Percentiles rank a stretch among this genome's conserved stretches.
These are phyloP conservation scores for Phragmites australis DNA, from an alignment of 176 grass and related monocot genomes.

Conservation along the genomic window DNA sequence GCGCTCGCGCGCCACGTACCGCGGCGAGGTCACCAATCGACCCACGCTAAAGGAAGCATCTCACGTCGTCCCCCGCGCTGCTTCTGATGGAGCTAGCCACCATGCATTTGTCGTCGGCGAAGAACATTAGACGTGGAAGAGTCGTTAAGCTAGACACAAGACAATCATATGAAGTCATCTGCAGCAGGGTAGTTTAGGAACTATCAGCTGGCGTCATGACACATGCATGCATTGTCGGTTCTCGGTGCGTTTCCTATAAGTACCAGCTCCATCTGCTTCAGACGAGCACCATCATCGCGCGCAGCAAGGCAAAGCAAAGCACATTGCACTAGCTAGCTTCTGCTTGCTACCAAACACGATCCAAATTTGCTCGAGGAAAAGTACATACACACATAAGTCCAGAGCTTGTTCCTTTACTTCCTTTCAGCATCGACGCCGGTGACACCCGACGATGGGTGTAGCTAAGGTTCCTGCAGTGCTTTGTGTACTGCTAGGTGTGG, in stretches of 20 bases:
- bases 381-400: neutral
- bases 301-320: neutral
- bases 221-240: neutral
- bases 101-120: neutral
- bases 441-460: conserved; percentile 21
- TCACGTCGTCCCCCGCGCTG: neutral
- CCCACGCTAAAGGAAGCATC: neutral
- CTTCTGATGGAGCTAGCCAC: neutral
- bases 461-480: conserved; percentile 6
- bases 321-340: neutral
- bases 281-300: neutral
- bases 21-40: conserved; percentile 13
- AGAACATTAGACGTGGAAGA: neutral
- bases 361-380: neutral
- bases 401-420: neutral
- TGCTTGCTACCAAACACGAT: neutral
- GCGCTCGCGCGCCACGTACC: neutral
- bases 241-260: neutral
- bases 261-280: neutral
- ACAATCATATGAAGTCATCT: neutral
- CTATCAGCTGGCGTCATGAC: neutral
- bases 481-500: conserved; percentile 32
- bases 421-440: neutral
- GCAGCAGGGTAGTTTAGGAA: neutral
- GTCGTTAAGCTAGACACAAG: neutral